Conservation (phyloP, 768 basidiomycete species). For the Boletus reticuloceps region DNA sequence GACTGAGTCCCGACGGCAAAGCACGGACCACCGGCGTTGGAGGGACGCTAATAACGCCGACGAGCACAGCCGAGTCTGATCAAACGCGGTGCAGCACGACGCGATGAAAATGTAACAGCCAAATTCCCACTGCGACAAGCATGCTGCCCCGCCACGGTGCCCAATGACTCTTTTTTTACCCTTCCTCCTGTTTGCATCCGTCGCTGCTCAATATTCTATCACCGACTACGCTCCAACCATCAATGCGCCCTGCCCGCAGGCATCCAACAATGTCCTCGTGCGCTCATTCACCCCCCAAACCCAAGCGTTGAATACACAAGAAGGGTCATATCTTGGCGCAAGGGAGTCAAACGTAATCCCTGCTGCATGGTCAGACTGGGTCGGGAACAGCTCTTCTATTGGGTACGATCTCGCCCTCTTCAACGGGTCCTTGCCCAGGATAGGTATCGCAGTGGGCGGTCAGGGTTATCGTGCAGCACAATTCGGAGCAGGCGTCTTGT, state of each 20-base stretch:
- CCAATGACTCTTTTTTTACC: slow-evolving; percentile 1
- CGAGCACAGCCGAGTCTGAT: slow-evolving; percentile 13
- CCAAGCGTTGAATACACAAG: slow-evolving; percentile 50
- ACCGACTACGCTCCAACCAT: slow-evolving; percentile 52
- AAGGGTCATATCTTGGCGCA: slow-evolving; percentile 44
- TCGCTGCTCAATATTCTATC: slow-evolving; percentile 22
- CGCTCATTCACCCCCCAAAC: slow-evolving; percentile 49
- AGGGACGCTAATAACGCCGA: neutral
- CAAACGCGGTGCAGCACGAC: slow-evolving; percentile 7
- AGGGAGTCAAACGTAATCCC: slow-evolving; percentile 43
- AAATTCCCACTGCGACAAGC: neutral
- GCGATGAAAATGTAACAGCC: neutral
- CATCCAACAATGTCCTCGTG: slow-evolving; percentile 41
- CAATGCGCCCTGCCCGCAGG: slow-evolving; percentile 50
- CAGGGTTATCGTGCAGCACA: slow-evolving; percentile 69
- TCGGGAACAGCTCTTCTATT: slow-evolving; percentile 50
- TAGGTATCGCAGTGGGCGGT: slow-evolving; percentile 68
- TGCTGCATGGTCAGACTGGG: slow-evolving; percentile 56
- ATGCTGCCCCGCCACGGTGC: slow-evolving; percentile 4
- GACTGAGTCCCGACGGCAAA: no score
- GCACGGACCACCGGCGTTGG: no score
- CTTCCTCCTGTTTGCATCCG: neutral
- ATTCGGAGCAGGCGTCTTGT: slow-evolving; percentile 59
- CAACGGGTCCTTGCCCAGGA: slow-evolving; percentile 41
- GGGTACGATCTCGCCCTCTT: slow-evolving; percentile 52